Percentiles rank a stretch among this genome's conserved stretches.
Conservation (phyloP, 2,329 filamentous ascomycete species). For the Fusarium clavum region DNA sequence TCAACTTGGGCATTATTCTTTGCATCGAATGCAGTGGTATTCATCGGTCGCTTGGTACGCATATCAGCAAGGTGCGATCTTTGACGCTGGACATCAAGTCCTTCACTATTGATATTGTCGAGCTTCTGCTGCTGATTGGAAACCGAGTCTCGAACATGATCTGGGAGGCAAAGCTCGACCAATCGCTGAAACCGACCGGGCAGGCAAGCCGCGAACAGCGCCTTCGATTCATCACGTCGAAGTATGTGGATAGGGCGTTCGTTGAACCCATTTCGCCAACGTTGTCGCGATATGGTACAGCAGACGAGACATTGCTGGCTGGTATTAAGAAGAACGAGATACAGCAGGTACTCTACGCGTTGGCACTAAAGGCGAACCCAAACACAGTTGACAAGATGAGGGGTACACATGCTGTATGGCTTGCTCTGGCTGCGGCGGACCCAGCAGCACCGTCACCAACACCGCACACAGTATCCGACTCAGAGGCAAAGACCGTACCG, state of each 20-base stretch:
- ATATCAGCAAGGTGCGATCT: constrained; percentile 97
- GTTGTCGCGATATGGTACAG: constrained; percentile 78
- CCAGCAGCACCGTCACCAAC: constrained; percentile 78
- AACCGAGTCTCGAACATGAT: constrained; percentile 97
- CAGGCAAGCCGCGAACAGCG: constrained; percentile 89
- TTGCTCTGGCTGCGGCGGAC: constrained; percentile 92
- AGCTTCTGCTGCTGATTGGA: constrained; percentile 89
- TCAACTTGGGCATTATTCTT: constrained; percentile 94
- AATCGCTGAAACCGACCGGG: constrained; percentile 76
- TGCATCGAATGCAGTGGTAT: constrained; percentile 99
- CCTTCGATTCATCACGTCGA: constrained; percentile 93
- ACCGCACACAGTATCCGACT: constrained; percentile 57
- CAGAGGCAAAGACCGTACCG: constrained; percentile 67
- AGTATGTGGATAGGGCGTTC: constrained; percentile 88
- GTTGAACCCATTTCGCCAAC: constrained; percentile 82
- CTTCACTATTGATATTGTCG: constrained; percentile 96
- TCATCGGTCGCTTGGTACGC: constrained; percentile 93
- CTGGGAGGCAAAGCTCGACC: constrained; percentile 89
- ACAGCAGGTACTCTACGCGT: constrained; percentile 88
- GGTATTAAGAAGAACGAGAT: constrained; percentile 98
- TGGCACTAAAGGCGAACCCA: constrained; percentile 87
- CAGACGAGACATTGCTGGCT: constrained; percentile 90
- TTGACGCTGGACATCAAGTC: constrained; percentile 95
- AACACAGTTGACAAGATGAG: constrained; percentile 88
- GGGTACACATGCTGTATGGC: constrained; percentile 87